Evolutionary conservation across 176 grass and related monocot genomes (phyloP).

Genomic region (sorghum (Sorghum bicolor)): Sorghum_bicolor_NCBIv3 NC_012870.2:69154501-69155000

Average conservation of each 20-base stretch:
- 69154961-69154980: constrained; percentile 78
- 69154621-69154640: neutral
- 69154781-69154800: constrained; percentile 88
- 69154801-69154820: neutral
- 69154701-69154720: constrained; percentile 54
- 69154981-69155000: constrained; percentile 77
- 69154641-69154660: neutral
- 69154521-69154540: constrained; percentile 24
- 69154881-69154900: neutral
- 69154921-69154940: constrained; percentile 79
- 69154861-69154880: neutral
- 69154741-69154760: constrained; percentile 71
- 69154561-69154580: constrained; percentile 43
- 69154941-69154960: constrained; percentile 76
- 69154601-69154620: neutral
- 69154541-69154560: constrained; percentile 25
- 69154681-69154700: constrained; percentile 27
- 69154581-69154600: neutral
- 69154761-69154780: constrained; percentile 83
- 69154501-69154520: constrained; percentile 50
- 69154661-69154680: neutral
- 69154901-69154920: neutral
- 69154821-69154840: neutral
- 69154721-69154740: constrained; percentile 45
- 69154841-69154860: neutral